Percentiles rank a stretch among this genome's conserved stretches.
These are phyloP conservation scores for Blastobotrys persicus DNA, from an alignment of 1,139 yeast genomes.

Conservation along the genomic window DNA sequence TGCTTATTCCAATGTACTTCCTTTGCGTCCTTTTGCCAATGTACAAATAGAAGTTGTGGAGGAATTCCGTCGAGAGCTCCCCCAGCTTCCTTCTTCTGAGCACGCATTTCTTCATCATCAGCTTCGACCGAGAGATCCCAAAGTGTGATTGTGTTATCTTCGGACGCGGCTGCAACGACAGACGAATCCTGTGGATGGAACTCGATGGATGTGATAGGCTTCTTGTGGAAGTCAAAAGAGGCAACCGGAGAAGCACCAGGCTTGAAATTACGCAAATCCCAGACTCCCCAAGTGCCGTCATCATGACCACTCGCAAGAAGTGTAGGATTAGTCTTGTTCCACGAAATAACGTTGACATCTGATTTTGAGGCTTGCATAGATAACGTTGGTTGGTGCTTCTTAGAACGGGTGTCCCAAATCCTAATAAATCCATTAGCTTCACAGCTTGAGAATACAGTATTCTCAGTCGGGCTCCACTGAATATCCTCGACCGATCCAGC, in stretches of 20 bases:
- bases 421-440: conserved; percentile 91
- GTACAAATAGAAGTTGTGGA: conserved; percentile 92
- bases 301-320: conserved; percentile 95
- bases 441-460: conserved; percentile 89
- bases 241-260: conserved; percentile 72
- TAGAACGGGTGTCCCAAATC: conserved; percentile 96
- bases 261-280: conserved; percentile 92
- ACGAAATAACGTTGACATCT: conserved; percentile 92
- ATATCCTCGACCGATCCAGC: conserved; percentile 83
- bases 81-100: conserved; percentile 38
- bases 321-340: conserved; percentile 81
- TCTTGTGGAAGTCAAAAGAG: conserved; percentile 84
- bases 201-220: conserved; percentile 88
- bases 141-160: conserved; percentile 91
- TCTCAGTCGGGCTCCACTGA: conserved; percentile 93
- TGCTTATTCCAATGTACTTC: conserved; percentile 98
- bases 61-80: conserved; percentile 89
- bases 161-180: conserved; percentile 91
- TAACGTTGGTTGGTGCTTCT: conserved; percentile 80
- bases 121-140: conserved; percentile 52
- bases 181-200: conserved; percentile 96
- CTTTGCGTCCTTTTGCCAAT: conserved; percentile 96
- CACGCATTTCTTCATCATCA: conserved; percentile 33
- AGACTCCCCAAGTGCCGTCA: conserved; percentile 95
- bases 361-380: conserved; percentile 76